Conservation (phyloP, 208 protist species). For the Leishmania mexicana region DNA sequence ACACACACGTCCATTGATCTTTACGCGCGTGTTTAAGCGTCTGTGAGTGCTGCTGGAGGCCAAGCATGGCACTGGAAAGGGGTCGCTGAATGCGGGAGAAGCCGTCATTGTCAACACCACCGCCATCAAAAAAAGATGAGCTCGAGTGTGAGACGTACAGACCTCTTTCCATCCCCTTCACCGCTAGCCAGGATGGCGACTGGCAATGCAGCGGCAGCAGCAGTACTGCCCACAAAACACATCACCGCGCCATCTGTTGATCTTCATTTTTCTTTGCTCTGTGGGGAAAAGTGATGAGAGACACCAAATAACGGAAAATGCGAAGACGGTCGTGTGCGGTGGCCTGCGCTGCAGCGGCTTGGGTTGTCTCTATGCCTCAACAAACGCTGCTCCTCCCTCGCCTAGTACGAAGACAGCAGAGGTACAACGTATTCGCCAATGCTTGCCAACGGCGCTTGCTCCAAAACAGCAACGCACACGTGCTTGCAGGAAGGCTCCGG, state of each 20-base stretch:
- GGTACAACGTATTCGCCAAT: neutral
- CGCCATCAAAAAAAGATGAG: neutral
- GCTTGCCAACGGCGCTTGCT: neutral
- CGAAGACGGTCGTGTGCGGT: neutral
- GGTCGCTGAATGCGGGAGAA: neutral
- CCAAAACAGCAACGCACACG: neutral
- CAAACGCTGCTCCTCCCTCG: neutral
- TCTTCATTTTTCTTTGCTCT: neutral
- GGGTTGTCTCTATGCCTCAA: neutral
- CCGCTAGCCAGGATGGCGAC: constrained; percentile 6
- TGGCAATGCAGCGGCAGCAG: neutral
- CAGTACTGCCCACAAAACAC: neutral
- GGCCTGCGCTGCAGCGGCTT: neutral
- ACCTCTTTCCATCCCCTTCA: neutral
- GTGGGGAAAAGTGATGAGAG: neutral
- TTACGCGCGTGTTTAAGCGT: neutral
- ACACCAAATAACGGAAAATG: neutral
- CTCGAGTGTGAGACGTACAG: neutral
- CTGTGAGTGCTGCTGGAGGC: neutral
- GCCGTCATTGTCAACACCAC: neutral
- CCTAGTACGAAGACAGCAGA: neutral
- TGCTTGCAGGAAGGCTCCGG: neutral
- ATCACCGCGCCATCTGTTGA: neutral
- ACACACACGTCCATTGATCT: neutral
- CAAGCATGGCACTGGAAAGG: neutral